Conservation (phyloP, 1,284 basidiomycete species). For the Cutaneotrichosporon sp. region DNA sequence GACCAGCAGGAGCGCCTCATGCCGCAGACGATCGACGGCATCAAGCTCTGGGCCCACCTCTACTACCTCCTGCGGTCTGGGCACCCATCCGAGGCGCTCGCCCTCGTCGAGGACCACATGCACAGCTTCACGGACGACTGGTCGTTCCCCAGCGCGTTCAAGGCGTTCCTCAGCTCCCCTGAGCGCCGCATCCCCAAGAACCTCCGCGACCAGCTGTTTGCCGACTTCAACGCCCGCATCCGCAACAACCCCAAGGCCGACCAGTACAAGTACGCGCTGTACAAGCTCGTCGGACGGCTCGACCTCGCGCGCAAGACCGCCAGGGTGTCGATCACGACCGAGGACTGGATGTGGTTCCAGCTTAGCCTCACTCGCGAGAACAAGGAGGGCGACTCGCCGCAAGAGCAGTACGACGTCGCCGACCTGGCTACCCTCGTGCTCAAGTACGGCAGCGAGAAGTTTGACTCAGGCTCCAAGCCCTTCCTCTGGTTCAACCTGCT, state of each 20-base stretch:
- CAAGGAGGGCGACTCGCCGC: conserved; percentile 66
- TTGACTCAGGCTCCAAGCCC: conserved; percentile 71
- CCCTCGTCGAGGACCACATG: conserved; percentile 72
- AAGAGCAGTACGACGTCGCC: conserved; percentile 67
- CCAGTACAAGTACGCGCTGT: conserved; percentile 93
- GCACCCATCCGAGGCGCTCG: conserved; percentile 74
- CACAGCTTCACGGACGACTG: conserved; percentile 77
- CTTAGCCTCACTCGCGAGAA: conserved; percentile 67
- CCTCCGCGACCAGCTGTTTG: conserved; percentile 79
- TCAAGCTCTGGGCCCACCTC: conserved; percentile 88
- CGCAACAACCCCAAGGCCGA: conserved; percentile 76
- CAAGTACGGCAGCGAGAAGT: conserved; percentile 87
- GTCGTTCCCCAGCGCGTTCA: conserved; percentile 81
- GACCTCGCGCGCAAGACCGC: conserved; percentile 81
- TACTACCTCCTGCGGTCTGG: conserved; percentile 91
- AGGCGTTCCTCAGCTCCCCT: conserved; percentile 79
- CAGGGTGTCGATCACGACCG: conserved; percentile 85
- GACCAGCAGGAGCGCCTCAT: conserved; percentile 80
- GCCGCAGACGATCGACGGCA: conserved; percentile 73
- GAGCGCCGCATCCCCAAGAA: conserved; percentile 76
- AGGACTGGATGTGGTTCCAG: conserved; percentile 99
- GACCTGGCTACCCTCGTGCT: conserved; percentile 78
- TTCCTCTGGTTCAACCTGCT: conserved; percentile 85
- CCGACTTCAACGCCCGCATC: conserved; percentile 91
- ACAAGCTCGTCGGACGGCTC: conserved; percentile 92